Conservation (phyloP, 352 stramenopile species). For the Phytophthora fragariaefolia region DNA sequence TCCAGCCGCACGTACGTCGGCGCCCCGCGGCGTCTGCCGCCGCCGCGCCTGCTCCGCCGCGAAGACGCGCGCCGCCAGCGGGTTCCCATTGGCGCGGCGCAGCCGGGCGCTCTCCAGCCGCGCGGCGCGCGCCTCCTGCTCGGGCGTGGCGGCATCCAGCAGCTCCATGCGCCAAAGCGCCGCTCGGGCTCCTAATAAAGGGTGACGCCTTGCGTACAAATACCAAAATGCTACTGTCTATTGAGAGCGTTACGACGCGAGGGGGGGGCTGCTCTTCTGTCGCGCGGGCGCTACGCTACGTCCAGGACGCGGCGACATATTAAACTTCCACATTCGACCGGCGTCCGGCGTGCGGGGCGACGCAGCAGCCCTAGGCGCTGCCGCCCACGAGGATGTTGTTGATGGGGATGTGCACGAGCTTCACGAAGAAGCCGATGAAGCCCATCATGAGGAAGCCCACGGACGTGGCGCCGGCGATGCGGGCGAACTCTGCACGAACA, state of each 20-base stretch:
- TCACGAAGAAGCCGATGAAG: conserved; percentile 99
- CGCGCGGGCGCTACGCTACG: background rate
- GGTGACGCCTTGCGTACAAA: conserved; percentile 9
- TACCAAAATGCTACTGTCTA: conserved; percentile 49
- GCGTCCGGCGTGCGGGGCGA: background rate
- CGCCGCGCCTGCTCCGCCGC: conserved; percentile 28
- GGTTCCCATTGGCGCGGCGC: conserved; percentile 46
- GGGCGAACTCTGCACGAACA: conserved; percentile 91
- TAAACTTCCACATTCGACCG: too few relatives aligned
- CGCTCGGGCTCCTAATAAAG: background rate
- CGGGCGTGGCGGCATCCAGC: conserved; percentile 26
- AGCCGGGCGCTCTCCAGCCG: conserved; percentile 47
- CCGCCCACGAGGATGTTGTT: conserved; percentile 99
- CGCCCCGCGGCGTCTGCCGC: background rate
- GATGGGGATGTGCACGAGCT: conserved; percentile 99
- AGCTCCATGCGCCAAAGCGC: conserved; percentile 31
- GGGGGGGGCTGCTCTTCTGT: too few relatives aligned
- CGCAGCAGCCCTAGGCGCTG: conserved; percentile 62
- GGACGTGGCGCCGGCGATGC: conserved; percentile 94
- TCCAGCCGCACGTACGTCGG: conserved; percentile 21
- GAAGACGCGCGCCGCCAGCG: conserved; percentile 50
- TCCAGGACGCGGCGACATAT: conserved; percentile 16
- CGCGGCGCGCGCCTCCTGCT: conserved; percentile 36
- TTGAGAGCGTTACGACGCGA: conserved; percentile 35
- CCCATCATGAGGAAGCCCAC: conserved; percentile 99